phyloP scores from a whole-genome alignment of 1,284 basidiomycete genomes.

The Rhodotorula sp. region DNA sequence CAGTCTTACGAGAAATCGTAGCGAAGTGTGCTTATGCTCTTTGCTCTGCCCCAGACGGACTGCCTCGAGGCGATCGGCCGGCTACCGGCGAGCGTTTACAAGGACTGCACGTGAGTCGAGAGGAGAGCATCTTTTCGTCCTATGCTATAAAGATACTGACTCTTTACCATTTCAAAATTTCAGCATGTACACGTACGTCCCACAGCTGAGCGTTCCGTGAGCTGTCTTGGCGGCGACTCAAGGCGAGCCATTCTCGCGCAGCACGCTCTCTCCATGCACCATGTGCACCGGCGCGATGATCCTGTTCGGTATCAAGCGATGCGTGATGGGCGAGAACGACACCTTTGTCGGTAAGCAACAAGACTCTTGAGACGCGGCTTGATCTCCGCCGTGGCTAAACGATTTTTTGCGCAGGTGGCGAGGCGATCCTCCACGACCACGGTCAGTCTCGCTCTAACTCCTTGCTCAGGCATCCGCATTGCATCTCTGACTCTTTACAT shows the following conservation, averaged over 20 bases:
- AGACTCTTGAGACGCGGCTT: not conserved
- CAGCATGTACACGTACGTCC: conserved; percentile 35
- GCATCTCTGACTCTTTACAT: not conserved
- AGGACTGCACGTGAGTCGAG: conserved; percentile 38
- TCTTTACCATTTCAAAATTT: too few species aligned
- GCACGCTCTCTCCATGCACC: conserved; percentile 39
- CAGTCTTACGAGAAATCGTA: too few species aligned
- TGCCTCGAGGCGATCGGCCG: conserved; percentile 43
- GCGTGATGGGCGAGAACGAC: conserved; percentile 47
- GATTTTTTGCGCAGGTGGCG: conserved; percentile 16
- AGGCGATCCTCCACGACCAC: conserved; percentile 35
- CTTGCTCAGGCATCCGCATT: too few species aligned
- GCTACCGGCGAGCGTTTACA: conserved; percentile 41
- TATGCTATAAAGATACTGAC: too few species aligned
- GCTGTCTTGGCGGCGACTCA: not conserved
- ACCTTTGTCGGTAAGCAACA: conserved; percentile 38
- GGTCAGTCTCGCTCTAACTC: not conserved
- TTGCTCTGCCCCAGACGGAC: conserved; percentile 28
- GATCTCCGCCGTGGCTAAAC: not conserved
- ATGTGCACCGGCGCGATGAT: conserved; percentile 43
- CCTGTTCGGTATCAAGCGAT: conserved; percentile 24
- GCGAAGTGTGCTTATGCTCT: not conserved
- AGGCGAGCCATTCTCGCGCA: not conserved
- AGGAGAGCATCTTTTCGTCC: not conserved
- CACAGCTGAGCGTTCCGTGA: not conserved